A percentile compares a stretch with the other conserved stretches of the same genome.
phyloP scores from a whole-genome alignment of 2,329 filamentous ascomycete species.

The Lachnellula arida region DNA sequence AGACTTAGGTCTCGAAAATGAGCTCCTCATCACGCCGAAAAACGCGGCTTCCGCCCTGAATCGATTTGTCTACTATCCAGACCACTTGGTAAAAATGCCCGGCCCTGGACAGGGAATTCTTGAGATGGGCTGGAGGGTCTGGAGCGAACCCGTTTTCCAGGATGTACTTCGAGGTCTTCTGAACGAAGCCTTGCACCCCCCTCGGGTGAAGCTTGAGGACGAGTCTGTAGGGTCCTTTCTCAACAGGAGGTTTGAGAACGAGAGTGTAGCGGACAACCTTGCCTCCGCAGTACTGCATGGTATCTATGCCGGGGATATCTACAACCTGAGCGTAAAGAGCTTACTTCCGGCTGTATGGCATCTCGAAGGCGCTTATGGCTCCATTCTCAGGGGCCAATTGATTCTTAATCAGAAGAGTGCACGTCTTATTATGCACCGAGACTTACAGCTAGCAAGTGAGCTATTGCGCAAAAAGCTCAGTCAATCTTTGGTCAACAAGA shows the following conservation, averaged over 20 bases:
- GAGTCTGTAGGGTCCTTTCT: slow-evolving; percentile 70
- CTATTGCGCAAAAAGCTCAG: slow-evolving; percentile 2
- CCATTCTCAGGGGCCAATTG: slow-evolving; percentile 5
- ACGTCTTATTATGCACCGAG: neutral
- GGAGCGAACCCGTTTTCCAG: slow-evolving; percentile 53
- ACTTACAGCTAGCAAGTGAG: neutral
- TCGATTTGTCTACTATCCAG: slow-evolving; percentile 84
- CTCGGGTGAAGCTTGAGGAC: slow-evolving; percentile 44
- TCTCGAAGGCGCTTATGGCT: slow-evolving; percentile 18
- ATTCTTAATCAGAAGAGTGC: neutral
- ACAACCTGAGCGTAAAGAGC: slow-evolving; percentile 69
- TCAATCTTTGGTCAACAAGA: slow-evolving; percentile 15
- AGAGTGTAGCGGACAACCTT: slow-evolving; percentile 62
- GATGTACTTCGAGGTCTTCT: slow-evolving; percentile 32
- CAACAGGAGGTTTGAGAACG: slow-evolving; percentile 46
- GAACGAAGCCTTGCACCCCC: slow-evolving; percentile 29
- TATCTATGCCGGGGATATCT: slow-evolving; percentile 86
- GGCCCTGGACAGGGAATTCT: slow-evolving; percentile 35
- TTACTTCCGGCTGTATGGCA: slow-evolving; percentile 35
- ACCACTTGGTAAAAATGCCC: slow-evolving; percentile 67
- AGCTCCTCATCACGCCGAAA: slow-evolving; percentile 51
- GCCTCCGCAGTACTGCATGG: slow-evolving; percentile 76
- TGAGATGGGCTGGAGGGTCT: slow-evolving; percentile 32
- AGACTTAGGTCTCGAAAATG: slow-evolving; percentile 50
- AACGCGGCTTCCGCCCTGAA: slow-evolving; percentile 50